Base-by-base conservation (phyloP, 306 rosid species). In the Argentina anserina region DNA sequence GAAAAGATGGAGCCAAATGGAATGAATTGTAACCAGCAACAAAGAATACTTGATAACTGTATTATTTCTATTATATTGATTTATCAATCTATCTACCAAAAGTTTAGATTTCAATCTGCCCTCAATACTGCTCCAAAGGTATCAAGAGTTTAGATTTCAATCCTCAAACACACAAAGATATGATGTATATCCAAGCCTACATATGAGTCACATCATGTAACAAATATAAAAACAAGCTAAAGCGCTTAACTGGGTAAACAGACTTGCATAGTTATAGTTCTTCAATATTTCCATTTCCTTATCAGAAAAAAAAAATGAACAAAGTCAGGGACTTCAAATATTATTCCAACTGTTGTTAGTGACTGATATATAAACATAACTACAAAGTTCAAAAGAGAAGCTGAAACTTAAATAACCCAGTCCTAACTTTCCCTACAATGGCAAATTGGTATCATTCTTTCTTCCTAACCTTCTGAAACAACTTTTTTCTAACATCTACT, bases 391-490 rank as follows among this genome's bases (percentile, higher is more conserved):
- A 3, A 18, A 7, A 25, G 21, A 65, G 21, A 65, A 46, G 39
- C 17, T 61, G 13, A 45, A 75, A 67, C 18, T 3, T 15, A 31
- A 64, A 20, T 14, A 37, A 46, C 36, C 39, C 47, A 58, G n/a
- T 46, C 52, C 41, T 45, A 76, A 6, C n/a, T 15, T 52, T 41
- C 20, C 20, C 78, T 66, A 75, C 33, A 58, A 45, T 34, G 52
- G 62, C 37, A 36, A 49, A 21, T 46, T 25, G 15, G 14, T 26
- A 34, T 20, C 50, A 28, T 46, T 67, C 34, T 42, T 39, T 47
- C 45, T 33, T 53, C 43, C 67, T 56, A 75, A 67, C 71, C 80
- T n/a, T 43, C 37, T 13, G 67, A 42, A 41, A 29, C 33, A 59
- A 29, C 28, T 0, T 67, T 68, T 55, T 13, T 50, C 75, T 52